Evolutionary conservation across 73 alveolate species (phyloP), one percentile per base, ranked within the genome.

Genomic region (Symbiodinium pilosum): DNA sequence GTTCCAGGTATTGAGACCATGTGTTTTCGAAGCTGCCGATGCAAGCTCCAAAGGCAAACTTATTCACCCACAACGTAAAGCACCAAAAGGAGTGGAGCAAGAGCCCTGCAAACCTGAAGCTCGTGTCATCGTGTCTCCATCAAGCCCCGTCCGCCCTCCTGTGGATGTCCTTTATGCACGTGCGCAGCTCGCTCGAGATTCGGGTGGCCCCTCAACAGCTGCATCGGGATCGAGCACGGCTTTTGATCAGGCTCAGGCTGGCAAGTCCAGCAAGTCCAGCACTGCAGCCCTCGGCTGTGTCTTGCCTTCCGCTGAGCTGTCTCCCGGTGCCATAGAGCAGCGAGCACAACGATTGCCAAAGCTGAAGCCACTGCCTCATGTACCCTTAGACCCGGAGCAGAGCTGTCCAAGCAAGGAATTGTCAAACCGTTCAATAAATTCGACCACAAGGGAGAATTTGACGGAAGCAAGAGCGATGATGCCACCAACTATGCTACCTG

Each of bases 101-200:
- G 34, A 36, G 32, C 95, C 77, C 1, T n/a, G 86, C 87, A 40
- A 43, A 40, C 51, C 38, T 64, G 86, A 54, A 21, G 54, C 84
- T 41, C 16, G 43, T 24, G 18, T 64, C 36, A 36, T 26, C 83
- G 87, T 34, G 87, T 54, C 43, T 56, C 77, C 69, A 26, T 88
- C 87, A 16, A 91, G 97, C 68, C 97, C 97, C 28, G 77, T 41
- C 34, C 47, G 97, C 47, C 97, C 97, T 16, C 68, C 88, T 1
- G 86, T 91, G 56, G 97, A 91, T 43, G 32, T 91, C n/a, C 44
- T 86, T 43, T 91, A 68, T 34, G 97, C 97, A 1, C 77, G 97
- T 41, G 97, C 97, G 16, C 97, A 91, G 87, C 97, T 91, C 42
- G 94, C 43, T 36, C 59, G 59, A 38, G 32, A 30, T 54, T 87